Base-by-base conservation (phyloP, 139 green algal species). In the Nannochloris sp. region DNA sequence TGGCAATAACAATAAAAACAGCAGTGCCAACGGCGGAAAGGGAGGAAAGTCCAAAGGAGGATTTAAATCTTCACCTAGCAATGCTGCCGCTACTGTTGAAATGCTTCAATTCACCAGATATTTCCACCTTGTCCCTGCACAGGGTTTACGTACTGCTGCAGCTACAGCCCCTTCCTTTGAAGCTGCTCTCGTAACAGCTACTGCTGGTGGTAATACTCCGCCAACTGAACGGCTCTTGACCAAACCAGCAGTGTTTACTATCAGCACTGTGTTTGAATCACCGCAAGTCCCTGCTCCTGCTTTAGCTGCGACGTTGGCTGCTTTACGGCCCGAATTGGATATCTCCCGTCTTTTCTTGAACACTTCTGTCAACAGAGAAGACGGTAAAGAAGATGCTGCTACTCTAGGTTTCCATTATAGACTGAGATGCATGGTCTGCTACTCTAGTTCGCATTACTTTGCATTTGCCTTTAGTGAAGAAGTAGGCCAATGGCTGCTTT, bases 391-490 rank as follows among this genome's bases (percentile, higher is more conserved):
- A 4, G 56, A 24, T 12, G 23, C 19, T 7, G n/a, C 33, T 3
- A 12, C 13, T 1, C 57, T 46, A 6, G 9, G 61, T 29, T 54
- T 73, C n/a, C 24, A 72, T 34, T 92, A 87, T 70, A 35, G 64
- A 27, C 80, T 93, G 56, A 70, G 71, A 71, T 80, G 74, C 71
- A 86, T 90, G 82, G 85, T 96, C 65, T 90, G 87, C 64, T 95
- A 94, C 81, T 95, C 92, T 60, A 87, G 88, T 19, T 72, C 80
- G 73, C 89, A 95, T 68, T 95, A 96, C 82, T 75, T 87, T 45
- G 91, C 87, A 19, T 88, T 95, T 61, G 86, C 91, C 54, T 46
- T 63, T 30, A 62, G 78, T 60, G 53, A 39, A 2, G 57, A 83
- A 30, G 57, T 73, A 9, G 64, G 61, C 30, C 34, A 45, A 29